A percentile compares a stretch with the other conserved stretches of the same genome.
Evolutionary conservation across 495 filamentous ascomycete species (phyloP).

Genomic region (Pyronema omphalodes): DNA sequence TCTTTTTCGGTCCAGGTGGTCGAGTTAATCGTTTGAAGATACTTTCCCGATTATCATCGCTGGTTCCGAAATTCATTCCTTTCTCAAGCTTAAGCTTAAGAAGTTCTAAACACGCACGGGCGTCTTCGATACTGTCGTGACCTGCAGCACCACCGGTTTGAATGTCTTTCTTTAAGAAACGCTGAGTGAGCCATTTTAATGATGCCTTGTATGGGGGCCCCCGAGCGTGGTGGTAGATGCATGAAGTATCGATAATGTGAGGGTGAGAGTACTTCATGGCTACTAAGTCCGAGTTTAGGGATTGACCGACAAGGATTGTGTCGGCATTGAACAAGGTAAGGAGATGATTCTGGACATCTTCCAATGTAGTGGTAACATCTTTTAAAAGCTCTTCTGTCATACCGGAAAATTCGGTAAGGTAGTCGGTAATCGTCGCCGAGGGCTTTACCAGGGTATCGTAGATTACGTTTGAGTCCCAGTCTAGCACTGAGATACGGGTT

Average conservation of each 20-base stretch:
- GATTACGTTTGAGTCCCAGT: conserved; percentile 67
- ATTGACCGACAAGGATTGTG: conserved; percentile 77
- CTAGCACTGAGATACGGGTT: conserved; percentile 67
- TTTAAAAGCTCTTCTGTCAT: conserved; percentile 72
- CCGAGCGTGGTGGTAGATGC: conserved; percentile 62
- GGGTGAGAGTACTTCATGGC: conserved; percentile 77
- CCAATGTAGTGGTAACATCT: conserved; percentile 61
- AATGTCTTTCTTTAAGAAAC: conserved; percentile 65
- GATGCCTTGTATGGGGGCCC: conserved; percentile 55
- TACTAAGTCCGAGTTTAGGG: conserved; percentile 70
- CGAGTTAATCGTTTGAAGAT: conserved; percentile 70
- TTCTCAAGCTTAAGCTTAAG: conserved; percentile 90
- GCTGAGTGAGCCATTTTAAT: conserved; percentile 66
- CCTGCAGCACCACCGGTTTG: conserved; percentile 47
- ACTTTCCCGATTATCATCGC: conserved; percentile 55
- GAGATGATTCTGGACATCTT: conserved; percentile 65
- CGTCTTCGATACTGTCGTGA: conserved; percentile 86
- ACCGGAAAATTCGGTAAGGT: conserved; percentile 73
- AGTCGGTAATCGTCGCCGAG: conserved; percentile 63
- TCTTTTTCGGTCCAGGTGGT: conserved; percentile 41
- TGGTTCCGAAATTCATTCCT: conserved; percentile 63
- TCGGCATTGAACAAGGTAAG: conserved; percentile 45
- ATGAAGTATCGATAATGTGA: conserved; percentile 73
- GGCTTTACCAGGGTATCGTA: conserved; percentile 89
- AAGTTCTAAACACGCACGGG: conserved; percentile 73